Evolutionary conservation across 768 basidiomycete genomes (phyloP), one percentile per base, ranked within the genome.

Genomic region (Boletus rex-veris): DNA sequence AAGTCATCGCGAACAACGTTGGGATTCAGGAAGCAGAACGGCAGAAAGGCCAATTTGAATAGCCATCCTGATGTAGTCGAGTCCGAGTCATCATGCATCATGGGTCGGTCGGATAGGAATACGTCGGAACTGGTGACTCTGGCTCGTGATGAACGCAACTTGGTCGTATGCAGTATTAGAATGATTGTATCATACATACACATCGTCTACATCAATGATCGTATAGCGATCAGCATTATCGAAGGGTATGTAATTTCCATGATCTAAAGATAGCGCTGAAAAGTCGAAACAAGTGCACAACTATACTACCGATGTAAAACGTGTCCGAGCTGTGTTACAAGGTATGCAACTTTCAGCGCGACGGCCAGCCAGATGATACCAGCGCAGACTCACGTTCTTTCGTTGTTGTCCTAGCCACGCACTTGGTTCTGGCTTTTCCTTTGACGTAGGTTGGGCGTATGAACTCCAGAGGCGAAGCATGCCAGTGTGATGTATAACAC

Each of bases 361-460:
- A 44, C 36, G 7, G 19, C 31, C 5, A 12, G 14, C 24, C 15
- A 19, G 21, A 21, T 12, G n/a, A 39, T 4, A 19, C 24, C 21
- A 16, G 18, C 1, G 3, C 1, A 24, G 19, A 53, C 70, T 58
- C 54, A 72, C 69, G 63, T 74, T 80, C 76, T 73, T 72, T 53
- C 90, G 78, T 64, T 90, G 84, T 50, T 82, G 77, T 28, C 80
- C 81, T 11, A 92, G 71, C 86, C 89, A 94, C 54, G 85, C 83
- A 6, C 75, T 77, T 19, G 87, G 82, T 41, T 80, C 76, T 36
- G 75, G 71, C 48, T 73, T 74, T 40, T 61, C 65, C 59, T 71
- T 75, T 60, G 77, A 76, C 30, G 74, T 70, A 53, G 74, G 73
- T 52, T 74, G 74, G 21, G 77, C 75, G 10, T 91, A 71, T 61